Conservation (phyloP, 495 filamentous ascomycete genomes). For the Penicillium fimorum region DNA sequence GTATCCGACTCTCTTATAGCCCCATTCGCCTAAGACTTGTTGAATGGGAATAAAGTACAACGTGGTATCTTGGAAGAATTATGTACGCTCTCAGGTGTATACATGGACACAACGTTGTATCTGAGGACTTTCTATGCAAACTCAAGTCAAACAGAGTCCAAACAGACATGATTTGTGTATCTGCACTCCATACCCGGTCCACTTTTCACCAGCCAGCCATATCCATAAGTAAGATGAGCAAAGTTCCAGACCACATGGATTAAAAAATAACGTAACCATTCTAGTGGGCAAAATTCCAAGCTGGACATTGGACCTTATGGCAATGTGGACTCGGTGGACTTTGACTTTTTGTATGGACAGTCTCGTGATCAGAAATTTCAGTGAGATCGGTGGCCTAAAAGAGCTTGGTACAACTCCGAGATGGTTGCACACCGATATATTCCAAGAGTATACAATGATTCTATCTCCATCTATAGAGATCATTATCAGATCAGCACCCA, state of each 20-base stretch:
- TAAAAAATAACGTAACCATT: neutral
- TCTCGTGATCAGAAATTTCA: neutral
- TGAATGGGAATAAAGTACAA: constrained; percentile 1
- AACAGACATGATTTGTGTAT: neutral
- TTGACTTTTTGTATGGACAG: neutral
- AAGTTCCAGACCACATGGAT: constrained; percentile 4
- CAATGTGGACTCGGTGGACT: neutral
- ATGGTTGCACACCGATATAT: neutral
- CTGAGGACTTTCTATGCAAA: neutral
- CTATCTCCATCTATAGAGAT: neutral
- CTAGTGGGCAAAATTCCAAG: neutral
- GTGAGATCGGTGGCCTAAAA: neutral
- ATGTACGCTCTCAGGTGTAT: neutral
- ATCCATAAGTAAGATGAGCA: neutral
- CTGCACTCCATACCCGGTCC: neutral
- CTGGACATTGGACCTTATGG: neutral
- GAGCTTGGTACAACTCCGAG: neutral
- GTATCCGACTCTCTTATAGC: neutral
- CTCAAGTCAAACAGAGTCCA: neutral
- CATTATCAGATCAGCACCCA: neutral
- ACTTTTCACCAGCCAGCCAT: neutral
- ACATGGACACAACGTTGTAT: neutral
- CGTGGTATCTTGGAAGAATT: neutral
- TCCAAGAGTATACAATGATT: neutral
- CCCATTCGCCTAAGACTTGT: constrained; percentile 11